phyloP scores from a whole-genome alignment of 75 land plant species.

The Sequoia sempervirens region DNA sequence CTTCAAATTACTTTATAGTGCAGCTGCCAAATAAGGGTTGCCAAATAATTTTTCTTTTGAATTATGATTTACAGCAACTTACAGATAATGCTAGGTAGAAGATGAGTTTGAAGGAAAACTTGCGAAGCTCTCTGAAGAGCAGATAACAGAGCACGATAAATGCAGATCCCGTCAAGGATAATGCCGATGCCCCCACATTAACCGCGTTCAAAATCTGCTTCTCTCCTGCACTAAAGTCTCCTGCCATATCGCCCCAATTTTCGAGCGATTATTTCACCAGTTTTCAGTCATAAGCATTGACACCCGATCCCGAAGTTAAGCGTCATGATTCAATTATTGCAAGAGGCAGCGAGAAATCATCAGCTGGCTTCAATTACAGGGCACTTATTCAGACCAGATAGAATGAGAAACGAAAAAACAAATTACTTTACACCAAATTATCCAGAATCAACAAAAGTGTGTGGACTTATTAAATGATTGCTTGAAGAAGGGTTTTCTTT shows the following conservation, averaged over 20 bases:
- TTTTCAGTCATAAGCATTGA: not conserved
- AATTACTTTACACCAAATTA: too few species aligned
- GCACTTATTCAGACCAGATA: not conserved
- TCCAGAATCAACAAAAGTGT: not conserved
- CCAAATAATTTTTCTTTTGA: not conserved
- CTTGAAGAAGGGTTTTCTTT: too few species aligned
- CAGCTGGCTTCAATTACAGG: not conserved
- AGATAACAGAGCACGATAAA: conserved; percentile 87
- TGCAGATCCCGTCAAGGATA: conserved; percentile 75
- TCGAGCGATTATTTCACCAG: not conserved
- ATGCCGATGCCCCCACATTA: conserved; percentile 58
- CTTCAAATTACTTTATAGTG: too few species aligned
- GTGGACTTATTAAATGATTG: not conserved
- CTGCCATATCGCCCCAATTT: conserved; percentile 10
- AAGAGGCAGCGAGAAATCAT: not conserved
- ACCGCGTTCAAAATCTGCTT: conserved; percentile 52
- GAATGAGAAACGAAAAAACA: not conserved
- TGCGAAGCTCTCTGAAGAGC: conserved; percentile 90
- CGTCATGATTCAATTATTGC: not conserved
- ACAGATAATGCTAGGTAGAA: conserved; percentile 95
- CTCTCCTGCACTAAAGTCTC: conserved; percentile 41
- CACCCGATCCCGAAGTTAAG: not conserved
- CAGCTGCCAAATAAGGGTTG: not conserved
- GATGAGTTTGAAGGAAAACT: conserved; percentile 93
- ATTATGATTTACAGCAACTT: conserved; percentile 6